Percentiles rank a stretch among this genome's conserved stretches.
These are phyloP conservation scores for Ochetophila trinervis DNA, from an alignment of 306 rosid genomes.

Conservation along the genomic window DNA sequence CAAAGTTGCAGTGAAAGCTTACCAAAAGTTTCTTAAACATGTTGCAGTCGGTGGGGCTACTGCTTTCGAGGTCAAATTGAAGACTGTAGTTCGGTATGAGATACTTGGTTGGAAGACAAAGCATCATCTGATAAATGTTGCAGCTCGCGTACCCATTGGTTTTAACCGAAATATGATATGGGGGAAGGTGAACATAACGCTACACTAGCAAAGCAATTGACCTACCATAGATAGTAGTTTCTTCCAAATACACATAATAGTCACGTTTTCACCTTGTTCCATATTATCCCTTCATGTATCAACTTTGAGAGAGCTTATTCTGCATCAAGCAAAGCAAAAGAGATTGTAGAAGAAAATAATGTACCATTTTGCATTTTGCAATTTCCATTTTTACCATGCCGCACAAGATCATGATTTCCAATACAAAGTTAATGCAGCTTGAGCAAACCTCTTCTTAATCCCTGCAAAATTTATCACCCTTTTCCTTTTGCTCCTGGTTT, in stretches of 20 bases:
- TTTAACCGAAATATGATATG: slow-evolving; percentile 5
- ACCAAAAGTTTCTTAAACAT: background rate
- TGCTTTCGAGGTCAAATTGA: slow-evolving; percentile 11
- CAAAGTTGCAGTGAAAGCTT: slow-evolving; percentile 4
- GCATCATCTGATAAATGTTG: slow-evolving; percentile 1
- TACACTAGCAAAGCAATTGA: background rate
- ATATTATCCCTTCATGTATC: no score
- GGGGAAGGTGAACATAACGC: slow-evolving; percentile 7
- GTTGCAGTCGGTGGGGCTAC: background rate
- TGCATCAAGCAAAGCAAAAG: background rate
- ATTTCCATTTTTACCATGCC: no score
- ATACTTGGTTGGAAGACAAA: slow-evolving; percentile 14
- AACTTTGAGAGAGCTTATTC: background rate
- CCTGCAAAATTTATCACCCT: no score
- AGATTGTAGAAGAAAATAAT: background rate
- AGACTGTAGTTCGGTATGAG: slow-evolving; percentile 14
- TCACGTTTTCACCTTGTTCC: no score
- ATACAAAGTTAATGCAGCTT: no score
- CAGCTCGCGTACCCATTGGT: slow-evolving; percentile 6
- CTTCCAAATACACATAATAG: no score
- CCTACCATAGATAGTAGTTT: no score
- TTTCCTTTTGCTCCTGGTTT: no score
- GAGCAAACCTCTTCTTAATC: no score
- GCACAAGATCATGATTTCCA: no score
- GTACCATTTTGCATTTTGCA: no score